These are phyloP conservation scores for Lipomyces yarrowii DNA, from an alignment of 1,139 yeast genomes.

Conservation along the genomic window DNA sequence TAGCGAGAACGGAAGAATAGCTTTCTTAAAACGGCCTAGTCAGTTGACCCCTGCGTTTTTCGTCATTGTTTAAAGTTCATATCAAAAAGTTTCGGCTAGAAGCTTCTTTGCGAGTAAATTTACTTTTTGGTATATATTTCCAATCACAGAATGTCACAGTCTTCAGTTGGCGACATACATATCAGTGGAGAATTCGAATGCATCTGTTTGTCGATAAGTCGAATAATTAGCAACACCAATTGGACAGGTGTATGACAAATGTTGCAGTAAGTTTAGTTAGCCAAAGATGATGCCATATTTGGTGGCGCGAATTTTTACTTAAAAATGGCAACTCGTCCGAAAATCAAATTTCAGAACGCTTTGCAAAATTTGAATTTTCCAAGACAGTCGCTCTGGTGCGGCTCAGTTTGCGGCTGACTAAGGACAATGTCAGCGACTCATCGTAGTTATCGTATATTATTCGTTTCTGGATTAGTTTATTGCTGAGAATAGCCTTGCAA, in stretches of 20 bases:
- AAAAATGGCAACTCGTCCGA: background rate
- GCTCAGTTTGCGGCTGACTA: background rate
- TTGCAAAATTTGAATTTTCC: background rate
- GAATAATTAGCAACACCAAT: background rate
- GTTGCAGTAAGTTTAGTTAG: background rate
- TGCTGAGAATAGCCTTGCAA: no score
- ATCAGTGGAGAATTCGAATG: background rate
- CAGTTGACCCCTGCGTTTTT: background rate
- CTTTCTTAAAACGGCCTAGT: background rate
- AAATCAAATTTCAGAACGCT: background rate
- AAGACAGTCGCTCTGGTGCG: no score
- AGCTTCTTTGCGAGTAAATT: no score
- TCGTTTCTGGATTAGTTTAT: background rate
- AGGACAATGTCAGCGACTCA: no score
- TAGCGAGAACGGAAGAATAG: background rate
- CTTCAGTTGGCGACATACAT: no score
- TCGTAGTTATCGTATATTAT: no score
- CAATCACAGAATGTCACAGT: no score
- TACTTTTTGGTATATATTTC: no score
- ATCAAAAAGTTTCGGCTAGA: background rate
- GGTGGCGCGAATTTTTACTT: background rate
- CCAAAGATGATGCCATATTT: background rate
- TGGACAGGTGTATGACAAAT: background rate
- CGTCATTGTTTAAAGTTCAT: background rate
- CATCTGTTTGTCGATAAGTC: background rate